These are phyloP conservation scores for Saccharomycopsis javanensis DNA, from an alignment of 805 yeast species.

Conservation along the genomic window DNA sequence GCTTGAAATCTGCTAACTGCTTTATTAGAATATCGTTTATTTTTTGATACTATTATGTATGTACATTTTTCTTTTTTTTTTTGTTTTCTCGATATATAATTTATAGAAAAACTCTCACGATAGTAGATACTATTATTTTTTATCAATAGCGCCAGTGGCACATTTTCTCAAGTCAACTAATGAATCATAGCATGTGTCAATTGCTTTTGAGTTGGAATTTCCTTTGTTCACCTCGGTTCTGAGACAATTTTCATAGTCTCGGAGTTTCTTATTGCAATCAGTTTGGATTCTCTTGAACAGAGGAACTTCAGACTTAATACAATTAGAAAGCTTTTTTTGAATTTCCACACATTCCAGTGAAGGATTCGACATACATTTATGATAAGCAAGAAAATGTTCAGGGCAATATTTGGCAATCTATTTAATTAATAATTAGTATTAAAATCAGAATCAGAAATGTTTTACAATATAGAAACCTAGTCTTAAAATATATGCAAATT, in stretches of 20 bases:
- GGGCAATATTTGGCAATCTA: slow-evolving; percentile 68
- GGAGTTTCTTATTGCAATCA: slow-evolving; percentile 48
- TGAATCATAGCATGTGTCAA: slow-evolving; percentile 41
- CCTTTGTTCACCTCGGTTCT: slow-evolving; percentile 27
- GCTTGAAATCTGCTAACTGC: too few relatives aligned
- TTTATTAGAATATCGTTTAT: too few relatives aligned
- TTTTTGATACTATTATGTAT: too few relatives aligned
- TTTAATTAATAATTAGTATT: neutral
- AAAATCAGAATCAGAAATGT: too few relatives aligned
- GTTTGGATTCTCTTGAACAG: slow-evolving; percentile 59
- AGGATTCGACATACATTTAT: slow-evolving; percentile 51
- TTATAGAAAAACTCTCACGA: neutral
- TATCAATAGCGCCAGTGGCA: slow-evolving; percentile 33
- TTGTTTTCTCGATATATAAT: neutral
- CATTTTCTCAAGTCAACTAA: slow-evolving; percentile 55
- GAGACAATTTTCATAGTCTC: slow-evolving; percentile 59
- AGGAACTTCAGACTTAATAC: slow-evolving; percentile 60
- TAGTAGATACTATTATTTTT: neutral
- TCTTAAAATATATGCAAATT: too few relatives aligned
- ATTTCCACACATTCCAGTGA: slow-evolving; percentile 40
- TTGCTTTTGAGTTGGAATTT: slow-evolving; percentile 27
- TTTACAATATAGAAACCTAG: too few relatives aligned
- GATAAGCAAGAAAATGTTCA: slow-evolving; percentile 58
- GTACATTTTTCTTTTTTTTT: neutral
- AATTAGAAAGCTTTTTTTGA: slow-evolving; percentile 48